Evolutionary conservation across 73 alveolate genomes (phyloP).

Genomic region (Blepharisma japonicum): DNA sequence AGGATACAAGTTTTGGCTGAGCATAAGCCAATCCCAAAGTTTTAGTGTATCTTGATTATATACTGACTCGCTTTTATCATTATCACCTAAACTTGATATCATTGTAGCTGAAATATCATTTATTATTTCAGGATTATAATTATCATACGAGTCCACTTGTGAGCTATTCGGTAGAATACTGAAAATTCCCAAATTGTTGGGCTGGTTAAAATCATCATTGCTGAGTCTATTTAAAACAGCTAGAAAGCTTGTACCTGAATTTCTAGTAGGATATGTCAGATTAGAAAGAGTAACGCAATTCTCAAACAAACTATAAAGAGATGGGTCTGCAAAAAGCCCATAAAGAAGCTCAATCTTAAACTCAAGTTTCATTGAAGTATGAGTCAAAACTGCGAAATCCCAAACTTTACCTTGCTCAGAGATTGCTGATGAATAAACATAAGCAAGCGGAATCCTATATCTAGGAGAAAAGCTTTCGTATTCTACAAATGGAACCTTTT

Average conservation of each 20-base stretch:
- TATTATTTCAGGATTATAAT: background rate
- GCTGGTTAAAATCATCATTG: background rate
- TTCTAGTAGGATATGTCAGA: background rate
- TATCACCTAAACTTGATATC: background rate
- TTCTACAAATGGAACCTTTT: background rate
- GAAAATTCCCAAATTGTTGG: background rate
- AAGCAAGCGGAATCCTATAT: background rate
- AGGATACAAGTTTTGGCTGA: constrained; percentile 12
- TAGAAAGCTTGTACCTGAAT: background rate
- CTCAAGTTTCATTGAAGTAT: background rate
- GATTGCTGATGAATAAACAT: background rate
- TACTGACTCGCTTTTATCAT: background rate
- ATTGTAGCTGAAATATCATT: constrained; percentile 3
- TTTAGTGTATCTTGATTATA: background rate
- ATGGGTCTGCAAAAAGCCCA: background rate
- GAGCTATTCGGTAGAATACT: background rate
- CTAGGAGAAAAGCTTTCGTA: background rate
- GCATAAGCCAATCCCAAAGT: background rate
- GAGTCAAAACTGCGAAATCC: background rate
- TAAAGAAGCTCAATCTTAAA: background rate
- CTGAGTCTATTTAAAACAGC: background rate
- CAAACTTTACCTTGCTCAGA: background rate
- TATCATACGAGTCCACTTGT: background rate
- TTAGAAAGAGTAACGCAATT: background rate
- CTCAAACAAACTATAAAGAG: background rate